These are phyloP conservation scores for Hyaloraphidium curvatum DNA, from an alignment of 192 early-diverging fungal species.

Conservation along the genomic window DNA sequence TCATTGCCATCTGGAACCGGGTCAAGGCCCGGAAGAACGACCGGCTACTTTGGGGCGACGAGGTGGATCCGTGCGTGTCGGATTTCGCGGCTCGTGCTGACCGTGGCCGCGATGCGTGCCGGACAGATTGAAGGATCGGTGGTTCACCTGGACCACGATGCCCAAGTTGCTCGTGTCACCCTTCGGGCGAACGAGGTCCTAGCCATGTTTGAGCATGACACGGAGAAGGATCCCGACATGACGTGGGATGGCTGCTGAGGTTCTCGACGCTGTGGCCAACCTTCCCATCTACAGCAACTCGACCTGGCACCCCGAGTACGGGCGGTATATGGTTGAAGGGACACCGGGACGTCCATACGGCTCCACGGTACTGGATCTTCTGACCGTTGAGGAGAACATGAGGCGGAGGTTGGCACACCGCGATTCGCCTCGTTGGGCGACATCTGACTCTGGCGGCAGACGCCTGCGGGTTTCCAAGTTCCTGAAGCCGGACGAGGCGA, in stretches of 20 bases:
- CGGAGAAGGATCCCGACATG: too few relatives aligned
- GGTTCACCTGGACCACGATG: not conserved
- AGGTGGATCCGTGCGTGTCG: too few relatives aligned
- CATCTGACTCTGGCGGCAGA: constrained; percentile 15
- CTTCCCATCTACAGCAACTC: constrained; percentile 39
- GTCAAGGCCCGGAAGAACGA: constrained; percentile 65
- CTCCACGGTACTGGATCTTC: constrained; percentile 52
- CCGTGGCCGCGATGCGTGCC: too few relatives aligned
- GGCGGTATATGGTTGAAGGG: constrained; percentile 89
- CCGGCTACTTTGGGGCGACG: constrained; percentile 86
- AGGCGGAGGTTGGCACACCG: constrained; percentile 11
- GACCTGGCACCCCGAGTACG: constrained; percentile 96
- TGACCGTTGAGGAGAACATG: constrained; percentile 83
- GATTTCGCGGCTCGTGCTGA: too few relatives aligned
- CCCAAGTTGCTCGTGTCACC: not conserved
- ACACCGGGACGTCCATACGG: constrained; percentile 87
- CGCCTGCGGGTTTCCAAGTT: constrained; percentile 41
- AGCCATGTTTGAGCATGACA: too few relatives aligned
- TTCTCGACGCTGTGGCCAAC: too few relatives aligned
- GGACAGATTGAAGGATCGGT: not conserved
- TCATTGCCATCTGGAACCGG: constrained; percentile 65
- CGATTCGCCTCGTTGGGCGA: too few relatives aligned
- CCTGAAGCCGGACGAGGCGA: constrained; percentile 49
- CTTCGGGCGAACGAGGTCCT: too few relatives aligned
- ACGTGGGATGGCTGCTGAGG: too few relatives aligned